These are phyloP conservation scores for Pythium dissotocum DNA, from an alignment of 352 stramenopile species.

Conservation along the genomic window DNA sequence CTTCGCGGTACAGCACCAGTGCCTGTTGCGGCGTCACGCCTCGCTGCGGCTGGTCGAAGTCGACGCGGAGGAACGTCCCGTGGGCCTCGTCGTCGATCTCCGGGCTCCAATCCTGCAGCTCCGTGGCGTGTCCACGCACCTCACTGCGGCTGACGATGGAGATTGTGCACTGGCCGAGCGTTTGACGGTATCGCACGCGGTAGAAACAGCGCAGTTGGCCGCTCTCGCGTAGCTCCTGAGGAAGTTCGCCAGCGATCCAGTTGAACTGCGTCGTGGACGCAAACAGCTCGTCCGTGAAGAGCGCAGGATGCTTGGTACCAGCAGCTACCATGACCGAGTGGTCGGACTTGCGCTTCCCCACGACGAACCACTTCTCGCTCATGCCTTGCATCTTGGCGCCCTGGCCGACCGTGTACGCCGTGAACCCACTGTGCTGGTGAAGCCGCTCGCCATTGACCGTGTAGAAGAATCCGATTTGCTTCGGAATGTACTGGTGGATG, in stretches of 20 bases:
- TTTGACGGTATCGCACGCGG: constrained; percentile 80
- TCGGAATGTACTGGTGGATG: constrained; percentile 91
- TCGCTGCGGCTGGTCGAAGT: constrained; percentile 82
- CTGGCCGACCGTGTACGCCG: constrained; percentile 94
- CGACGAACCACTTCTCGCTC: constrained; percentile 89
- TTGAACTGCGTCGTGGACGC: constrained; percentile 80
- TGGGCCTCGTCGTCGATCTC: constrained; percentile 10
- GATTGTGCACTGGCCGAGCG: constrained; percentile 60
- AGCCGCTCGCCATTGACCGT: constrained; percentile 63
- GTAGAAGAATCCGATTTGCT: constrained; percentile 78
- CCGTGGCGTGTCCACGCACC: constrained; percentile 36
- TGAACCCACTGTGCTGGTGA: constrained; percentile 75
- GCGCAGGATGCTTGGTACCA: constrained; percentile 88
- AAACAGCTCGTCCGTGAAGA: constrained; percentile 89
- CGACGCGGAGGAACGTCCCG: constrained; percentile 55
- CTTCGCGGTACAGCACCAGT: constrained; percentile 81
- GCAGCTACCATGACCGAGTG: constrained; percentile 86
- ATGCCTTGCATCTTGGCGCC: constrained; percentile 90
- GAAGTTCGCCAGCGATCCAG: constrained; percentile 81
- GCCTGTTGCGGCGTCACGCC: constrained; percentile 84
- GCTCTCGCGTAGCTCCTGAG: constrained; percentile 38
- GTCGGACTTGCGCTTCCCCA: constrained; percentile 71
- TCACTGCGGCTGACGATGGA: constrained; percentile 52
- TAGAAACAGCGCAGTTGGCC: constrained; percentile 70
- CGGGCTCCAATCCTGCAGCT: constrained; percentile 54